phyloP scores from a whole-genome alignment of 139 green algal species.

The Micractinium conductrix region DNA sequence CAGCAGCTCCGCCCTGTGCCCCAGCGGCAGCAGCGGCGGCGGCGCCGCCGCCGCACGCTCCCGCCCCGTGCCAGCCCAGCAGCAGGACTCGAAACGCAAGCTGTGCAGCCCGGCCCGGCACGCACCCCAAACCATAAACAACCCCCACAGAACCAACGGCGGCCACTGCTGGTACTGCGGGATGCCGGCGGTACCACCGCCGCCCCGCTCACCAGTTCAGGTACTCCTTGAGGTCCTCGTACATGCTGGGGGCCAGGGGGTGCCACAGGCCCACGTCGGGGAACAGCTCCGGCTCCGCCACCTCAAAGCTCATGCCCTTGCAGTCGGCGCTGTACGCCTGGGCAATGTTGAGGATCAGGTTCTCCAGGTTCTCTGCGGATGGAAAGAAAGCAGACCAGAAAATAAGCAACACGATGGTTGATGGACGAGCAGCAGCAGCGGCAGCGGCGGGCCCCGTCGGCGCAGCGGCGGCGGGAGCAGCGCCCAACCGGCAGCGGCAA shows the following conservation, averaged over 20 bases:
- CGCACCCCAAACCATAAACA: too few species aligned
- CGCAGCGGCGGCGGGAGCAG: neutral
- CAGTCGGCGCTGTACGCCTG: constrained; percentile 89
- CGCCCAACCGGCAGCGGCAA: too few species aligned
- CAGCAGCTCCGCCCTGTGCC: too few species aligned
- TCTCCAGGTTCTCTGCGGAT: constrained; percentile 94
- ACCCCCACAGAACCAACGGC: too few species aligned
- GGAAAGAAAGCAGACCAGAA: neutral
- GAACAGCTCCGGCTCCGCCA: constrained; percentile 90
- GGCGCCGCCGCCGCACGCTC: neutral
- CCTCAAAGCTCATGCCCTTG: constrained; percentile 78
- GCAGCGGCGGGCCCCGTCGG: too few species aligned
- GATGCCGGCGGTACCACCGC: too few species aligned
- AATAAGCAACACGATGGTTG: neutral
- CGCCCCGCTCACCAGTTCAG: constrained; percentile 89
- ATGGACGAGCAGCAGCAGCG: neutral
- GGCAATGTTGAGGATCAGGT: constrained; percentile 92
- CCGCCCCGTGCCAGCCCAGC: too few species aligned
- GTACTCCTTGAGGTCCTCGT: constrained; percentile 99
- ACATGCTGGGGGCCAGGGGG: constrained; percentile 87
- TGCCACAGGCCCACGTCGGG: constrained; percentile 99
- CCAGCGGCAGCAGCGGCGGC: too few species aligned
- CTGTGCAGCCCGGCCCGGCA: too few species aligned
- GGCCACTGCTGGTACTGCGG: too few species aligned
- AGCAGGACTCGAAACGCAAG: too few species aligned